phyloP scores from a whole-genome alignment of 306 rosid genomes.

The Carpinus viminea region DNA sequence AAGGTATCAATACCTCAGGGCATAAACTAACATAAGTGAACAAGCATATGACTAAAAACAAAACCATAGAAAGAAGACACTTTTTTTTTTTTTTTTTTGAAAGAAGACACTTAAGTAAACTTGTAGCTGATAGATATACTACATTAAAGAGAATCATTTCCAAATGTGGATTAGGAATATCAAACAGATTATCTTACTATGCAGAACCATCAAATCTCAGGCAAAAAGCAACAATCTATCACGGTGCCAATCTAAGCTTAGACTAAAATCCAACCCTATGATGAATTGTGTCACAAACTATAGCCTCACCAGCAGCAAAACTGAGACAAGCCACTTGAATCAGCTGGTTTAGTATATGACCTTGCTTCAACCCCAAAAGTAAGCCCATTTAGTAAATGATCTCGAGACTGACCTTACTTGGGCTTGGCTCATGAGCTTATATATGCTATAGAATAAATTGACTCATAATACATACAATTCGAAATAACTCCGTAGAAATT shows the following conservation, averaged over 20 bases:
- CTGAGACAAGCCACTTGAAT: not conserved
- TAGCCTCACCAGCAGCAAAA: not conserved
- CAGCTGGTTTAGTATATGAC: not conserved
- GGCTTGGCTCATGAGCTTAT: not conserved
- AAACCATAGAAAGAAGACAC: not conserved
- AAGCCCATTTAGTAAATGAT: not conserved
- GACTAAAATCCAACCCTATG: not conserved
- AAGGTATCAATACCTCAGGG: constrained; percentile 13
- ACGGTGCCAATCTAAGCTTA: not conserved
- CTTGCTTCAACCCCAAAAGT: not conserved
- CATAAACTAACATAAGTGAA: constrained; percentile 5
- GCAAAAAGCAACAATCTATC: not conserved
- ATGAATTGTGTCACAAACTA: not conserved
- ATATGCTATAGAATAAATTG: not conserved
- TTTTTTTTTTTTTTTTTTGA: too few species aligned
- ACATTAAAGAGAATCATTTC: not conserved
- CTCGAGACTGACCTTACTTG: not conserved
- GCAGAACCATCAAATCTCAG: not conserved
- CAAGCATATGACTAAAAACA: not conserved
- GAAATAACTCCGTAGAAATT: not conserved
- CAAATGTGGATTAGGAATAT: not conserved
- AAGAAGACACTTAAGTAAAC: not conserved
- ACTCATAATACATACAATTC: not conserved
- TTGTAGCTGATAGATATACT: not conserved
- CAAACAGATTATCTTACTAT: not conserved